These are phyloP conservation scores for Macrocybe gigantea DNA, from an alignment of 768 basidiomycete genomes.

Conservation along the genomic window DNA sequence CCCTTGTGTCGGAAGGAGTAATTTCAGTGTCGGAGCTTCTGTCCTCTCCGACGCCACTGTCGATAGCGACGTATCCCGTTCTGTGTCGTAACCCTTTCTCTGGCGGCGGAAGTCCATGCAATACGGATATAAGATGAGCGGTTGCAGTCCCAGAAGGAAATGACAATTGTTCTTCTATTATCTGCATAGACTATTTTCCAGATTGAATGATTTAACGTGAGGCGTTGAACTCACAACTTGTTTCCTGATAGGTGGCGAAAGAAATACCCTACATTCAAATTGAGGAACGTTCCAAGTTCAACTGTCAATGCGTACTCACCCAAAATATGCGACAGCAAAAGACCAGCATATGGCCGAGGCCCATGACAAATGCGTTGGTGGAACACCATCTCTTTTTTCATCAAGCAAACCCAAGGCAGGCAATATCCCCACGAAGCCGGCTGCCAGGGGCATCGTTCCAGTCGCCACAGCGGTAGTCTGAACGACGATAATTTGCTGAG, in stretches of 20 bases:
- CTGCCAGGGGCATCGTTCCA: slow-evolving; percentile 83
- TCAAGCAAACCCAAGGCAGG: slow-evolving; percentile 84
- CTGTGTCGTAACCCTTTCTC: slow-evolving; percentile 50
- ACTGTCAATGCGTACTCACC: slow-evolving; percentile 31
- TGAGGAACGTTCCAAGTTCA: background rate
- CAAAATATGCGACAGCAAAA: slow-evolving; percentile 89
- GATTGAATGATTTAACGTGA: background rate
- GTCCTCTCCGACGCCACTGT: slow-evolving; percentile 12
- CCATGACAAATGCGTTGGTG: slow-evolving; percentile 73
- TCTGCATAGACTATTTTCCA: slow-evolving; percentile 34
- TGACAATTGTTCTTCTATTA: slow-evolving; percentile 88
- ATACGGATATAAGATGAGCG: slow-evolving; percentile 87
- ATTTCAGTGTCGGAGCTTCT: no score
- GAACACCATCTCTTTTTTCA: slow-evolving; percentile 66
- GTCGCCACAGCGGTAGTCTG: slow-evolving; percentile 97
- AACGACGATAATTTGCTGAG: slow-evolving; percentile 89
- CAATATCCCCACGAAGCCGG: slow-evolving; percentile 86
- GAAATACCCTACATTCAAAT: slow-evolving; percentile 62
- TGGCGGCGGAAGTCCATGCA: slow-evolving; percentile 73
- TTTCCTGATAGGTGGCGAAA: slow-evolving; percentile 90
- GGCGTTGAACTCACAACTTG: slow-evolving; percentile 66
- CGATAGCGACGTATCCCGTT: slow-evolving; percentile 45
- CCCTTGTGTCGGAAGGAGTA: no score
- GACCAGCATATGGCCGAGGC: slow-evolving; percentile 78
- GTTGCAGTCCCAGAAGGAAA: slow-evolving; percentile 97